Percentiles rank a stretch among this genome's conserved stretches.
Evolutionary conservation across 108 stramenopile genomes (phyloP).

Genomic region (Nitzschia sp.): DNA sequence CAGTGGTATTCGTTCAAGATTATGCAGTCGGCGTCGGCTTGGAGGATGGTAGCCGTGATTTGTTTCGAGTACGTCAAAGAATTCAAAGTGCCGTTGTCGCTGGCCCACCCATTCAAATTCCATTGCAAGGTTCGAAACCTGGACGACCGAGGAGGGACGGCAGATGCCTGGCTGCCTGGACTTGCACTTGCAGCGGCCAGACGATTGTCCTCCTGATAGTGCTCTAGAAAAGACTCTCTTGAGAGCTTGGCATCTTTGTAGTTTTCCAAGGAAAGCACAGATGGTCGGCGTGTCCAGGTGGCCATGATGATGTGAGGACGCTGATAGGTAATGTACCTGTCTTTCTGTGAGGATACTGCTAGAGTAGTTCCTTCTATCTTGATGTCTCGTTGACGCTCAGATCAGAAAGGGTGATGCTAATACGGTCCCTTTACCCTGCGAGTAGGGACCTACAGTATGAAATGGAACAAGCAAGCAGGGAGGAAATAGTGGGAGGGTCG

Average conservation of each 20-base stretch:
- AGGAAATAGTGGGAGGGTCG: too few relatives aligned
- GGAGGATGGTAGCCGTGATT: slow-evolving; percentile 5
- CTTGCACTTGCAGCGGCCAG: slow-evolving; percentile 1
- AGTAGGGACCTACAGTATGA: too few relatives aligned
- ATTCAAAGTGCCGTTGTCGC: slow-evolving; percentile 4
- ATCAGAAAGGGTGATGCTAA: too few relatives aligned
- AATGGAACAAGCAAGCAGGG: too few relatives aligned
- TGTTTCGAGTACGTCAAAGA: background rate
- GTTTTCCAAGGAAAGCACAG: background rate
- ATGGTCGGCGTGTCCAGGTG: slow-evolving; percentile 19
- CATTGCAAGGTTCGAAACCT: slow-evolving; percentile 20
- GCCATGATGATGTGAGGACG: background rate
- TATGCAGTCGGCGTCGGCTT: slow-evolving; percentile 14
- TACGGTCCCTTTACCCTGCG: too few relatives aligned
- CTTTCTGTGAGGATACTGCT: too few relatives aligned
- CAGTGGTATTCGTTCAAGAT: slow-evolving; percentile 26
- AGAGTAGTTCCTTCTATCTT: too few relatives aligned
- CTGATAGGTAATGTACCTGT: too few relatives aligned
- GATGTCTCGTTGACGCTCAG: too few relatives aligned
- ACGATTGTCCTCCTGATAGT: slow-evolving; percentile 18
- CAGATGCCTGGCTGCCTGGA: too few relatives aligned
- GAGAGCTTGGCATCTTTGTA: slow-evolving; percentile 2
- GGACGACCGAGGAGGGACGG: slow-evolving; percentile 3
- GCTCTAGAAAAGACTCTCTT: background rate
- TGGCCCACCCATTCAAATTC: slow-evolving; percentile 19